phyloP scores from a whole-genome alignment of 257 asterid genomes.

The Solanum dulcamara region DNA sequence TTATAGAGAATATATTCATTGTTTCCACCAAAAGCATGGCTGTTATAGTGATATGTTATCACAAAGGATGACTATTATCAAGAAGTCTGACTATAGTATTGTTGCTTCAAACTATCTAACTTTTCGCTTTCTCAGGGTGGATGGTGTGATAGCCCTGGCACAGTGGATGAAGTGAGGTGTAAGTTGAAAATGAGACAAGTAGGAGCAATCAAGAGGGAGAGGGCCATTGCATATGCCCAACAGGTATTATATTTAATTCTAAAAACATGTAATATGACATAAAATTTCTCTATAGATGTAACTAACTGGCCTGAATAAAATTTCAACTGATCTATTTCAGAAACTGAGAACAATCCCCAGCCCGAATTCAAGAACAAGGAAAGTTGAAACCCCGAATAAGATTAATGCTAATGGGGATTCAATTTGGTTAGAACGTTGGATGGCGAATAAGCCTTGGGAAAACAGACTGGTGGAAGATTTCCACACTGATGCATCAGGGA shows the following conservation, averaged over 20 bases:
- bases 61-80: neutral
- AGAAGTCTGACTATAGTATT: neutral
- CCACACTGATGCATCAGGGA: constrained; percentile 17
- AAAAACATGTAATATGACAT: neutral
- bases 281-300: neutral
- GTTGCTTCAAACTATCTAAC: neutral
- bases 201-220: constrained; percentile 83
- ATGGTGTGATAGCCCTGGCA: constrained; percentile 80
- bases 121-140: constrained; percentile 34
- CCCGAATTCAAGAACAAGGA: constrained; percentile 20
- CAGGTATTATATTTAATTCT: constrained; percentile 30
- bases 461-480: constrained; percentile 22
- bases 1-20: neutral
- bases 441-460: constrained; percentile 58
- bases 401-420: constrained; percentile 16
- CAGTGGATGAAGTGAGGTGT: constrained; percentile 54
- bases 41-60: neutral
- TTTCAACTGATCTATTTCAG: neutral
- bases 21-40: neutral
- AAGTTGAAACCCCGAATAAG: constrained; percentile 18
- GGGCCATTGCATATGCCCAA: constrained; percentile 69
- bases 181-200: constrained; percentile 75
- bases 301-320: neutral
- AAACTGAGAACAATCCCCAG: constrained; percentile 20
- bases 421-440: constrained; percentile 74